Base-by-base conservation (phyloP, 2,329 filamentous ascomycete species). In the Cadophora luteo-olivacea region DNA sequence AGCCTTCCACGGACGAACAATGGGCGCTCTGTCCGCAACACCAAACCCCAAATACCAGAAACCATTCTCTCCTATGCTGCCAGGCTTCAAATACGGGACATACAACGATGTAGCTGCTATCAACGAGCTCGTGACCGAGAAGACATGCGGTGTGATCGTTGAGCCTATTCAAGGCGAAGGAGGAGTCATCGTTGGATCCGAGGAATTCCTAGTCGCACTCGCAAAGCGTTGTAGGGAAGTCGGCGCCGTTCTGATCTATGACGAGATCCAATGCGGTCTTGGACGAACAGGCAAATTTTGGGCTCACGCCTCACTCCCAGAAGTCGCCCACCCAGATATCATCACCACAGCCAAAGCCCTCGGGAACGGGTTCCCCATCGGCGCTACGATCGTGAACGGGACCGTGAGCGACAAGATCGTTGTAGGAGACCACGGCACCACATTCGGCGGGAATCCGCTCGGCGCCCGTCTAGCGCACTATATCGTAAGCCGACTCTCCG, bases 81-180 rank as follows among this genome's bases (percentile, higher is more conserved):
- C 96, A 0, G 96, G 96, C 1, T 98, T 97, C 83, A 89, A 84
- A 77, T 93, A 96, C 77, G 95, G 93, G 64, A 90, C 84, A 8
- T 97, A 90, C 83, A 98, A 99, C 78, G 91, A 98, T 77, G 82
- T 95, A 14, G 85, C 83, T 1, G 89, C 84, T 19, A 87, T 99
- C 64, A 82, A 90, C 22, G 85, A 86, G 0, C 83, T 97, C 22
- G 89, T 99, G 36, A 97, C 91, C 0, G 89, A 93, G 24, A 88
- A 90, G 73, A 98, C 96, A 0, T 97, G 94, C 76, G 94, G 93
- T 77, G 96, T 99, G 24, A 94, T 99, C 68, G 87, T 99, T 57
- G 96, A 99, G 84, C 96, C 96, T 9, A 97, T 99, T 70, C 96
- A 99, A 82, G 96, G 96, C 68, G 96, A 99, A 82, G 96, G 96